Conservation (phyloP, 371 early-diverging fungal species). For the Haplosporangium sp. region DNA sequence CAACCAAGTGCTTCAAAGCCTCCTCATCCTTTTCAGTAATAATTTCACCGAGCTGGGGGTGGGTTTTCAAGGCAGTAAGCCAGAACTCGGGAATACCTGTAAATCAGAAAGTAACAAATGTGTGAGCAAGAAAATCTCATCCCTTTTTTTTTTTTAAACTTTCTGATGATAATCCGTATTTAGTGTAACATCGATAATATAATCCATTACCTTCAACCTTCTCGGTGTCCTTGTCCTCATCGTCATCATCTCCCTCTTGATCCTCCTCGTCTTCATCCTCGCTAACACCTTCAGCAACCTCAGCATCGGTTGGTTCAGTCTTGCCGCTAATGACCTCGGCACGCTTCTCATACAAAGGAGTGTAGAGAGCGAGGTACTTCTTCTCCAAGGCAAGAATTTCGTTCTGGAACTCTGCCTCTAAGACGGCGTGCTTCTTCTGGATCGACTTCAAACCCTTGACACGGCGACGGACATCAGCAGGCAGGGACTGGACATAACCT, state of each 20-base stretch:
- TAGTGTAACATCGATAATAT: neutral
- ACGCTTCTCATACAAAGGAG: conserved; percentile 91
- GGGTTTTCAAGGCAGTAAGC: conserved; percentile 90
- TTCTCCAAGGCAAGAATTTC: conserved; percentile 94
- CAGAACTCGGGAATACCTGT: conserved; percentile 91
- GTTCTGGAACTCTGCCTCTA: conserved; percentile 88
- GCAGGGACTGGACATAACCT: conserved; percentile 77
- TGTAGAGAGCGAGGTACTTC: conserved; percentile 86
- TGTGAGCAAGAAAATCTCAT: neutral
- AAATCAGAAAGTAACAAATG: neutral
- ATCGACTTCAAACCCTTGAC: conserved; percentile 84
- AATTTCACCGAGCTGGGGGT: conserved; percentile 79
- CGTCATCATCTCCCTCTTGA: conserved; percentile 58
- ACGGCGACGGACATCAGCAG: conserved; percentile 82
- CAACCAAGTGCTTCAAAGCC: conserved; percentile 83
- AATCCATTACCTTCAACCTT: conserved; percentile 37
- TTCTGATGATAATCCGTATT: neutral
- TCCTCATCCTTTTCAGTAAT: conserved; percentile 93
- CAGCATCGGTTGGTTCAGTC: conserved; percentile 89
- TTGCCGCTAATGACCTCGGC: conserved; percentile 78
- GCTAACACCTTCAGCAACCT: conserved; percentile 74
- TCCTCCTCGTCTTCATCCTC: conserved; percentile 69
- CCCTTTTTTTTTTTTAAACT: neutral
- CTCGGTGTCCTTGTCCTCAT: conserved; percentile 54
- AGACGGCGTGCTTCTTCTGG: conserved; percentile 82